These are phyloP conservation scores for Carallia pectinifolia DNA, from an alignment of 345 rosid genomes.

Conservation along the genomic window DNA sequence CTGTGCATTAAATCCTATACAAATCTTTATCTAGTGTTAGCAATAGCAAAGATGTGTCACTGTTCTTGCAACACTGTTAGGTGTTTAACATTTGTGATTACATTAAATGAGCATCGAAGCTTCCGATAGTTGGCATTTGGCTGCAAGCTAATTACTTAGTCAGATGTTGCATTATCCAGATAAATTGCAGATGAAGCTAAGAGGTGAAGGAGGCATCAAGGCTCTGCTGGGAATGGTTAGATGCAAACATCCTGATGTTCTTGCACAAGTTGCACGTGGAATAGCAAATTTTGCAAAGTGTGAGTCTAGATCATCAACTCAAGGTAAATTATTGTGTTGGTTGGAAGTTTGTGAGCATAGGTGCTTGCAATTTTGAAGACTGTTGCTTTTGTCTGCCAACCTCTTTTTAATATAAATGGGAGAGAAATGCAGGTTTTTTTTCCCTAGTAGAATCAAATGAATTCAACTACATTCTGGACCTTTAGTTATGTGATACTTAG, in stretches of 20 bases:
- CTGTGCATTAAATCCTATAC: background rate
- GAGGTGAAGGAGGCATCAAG: conserved; percentile 94
- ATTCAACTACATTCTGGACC: too few species aligned
- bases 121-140: background rate
- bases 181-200: conserved; percentile 76
- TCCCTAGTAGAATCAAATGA: too few species aligned
- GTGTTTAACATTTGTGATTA: background rate
- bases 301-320: conserved; percentile 89
- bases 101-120: background rate
- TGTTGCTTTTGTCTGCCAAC: background rate
- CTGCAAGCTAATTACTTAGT: background rate
- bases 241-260: conserved; percentile 90
- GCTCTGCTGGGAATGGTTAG: conserved; percentile 94
- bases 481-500: background rate
- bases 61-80: background rate
- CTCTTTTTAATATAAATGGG: too few species aligned
- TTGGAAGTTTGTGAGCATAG: background rate
- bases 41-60: background rate
- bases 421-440: too few species aligned
- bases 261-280: conserved; percentile 99
- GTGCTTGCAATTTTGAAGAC: background rate
- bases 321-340: conserved; percentile 47
- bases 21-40: background rate
- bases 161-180: conserved; percentile 41
- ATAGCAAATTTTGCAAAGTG: conserved; percentile 98